Evolutionary conservation across 495 filamentous ascomycete genomes (phyloP), one percentile per base, ranked within the genome.

Genomic region (Hypoxylon lienhwacheense): DNA sequence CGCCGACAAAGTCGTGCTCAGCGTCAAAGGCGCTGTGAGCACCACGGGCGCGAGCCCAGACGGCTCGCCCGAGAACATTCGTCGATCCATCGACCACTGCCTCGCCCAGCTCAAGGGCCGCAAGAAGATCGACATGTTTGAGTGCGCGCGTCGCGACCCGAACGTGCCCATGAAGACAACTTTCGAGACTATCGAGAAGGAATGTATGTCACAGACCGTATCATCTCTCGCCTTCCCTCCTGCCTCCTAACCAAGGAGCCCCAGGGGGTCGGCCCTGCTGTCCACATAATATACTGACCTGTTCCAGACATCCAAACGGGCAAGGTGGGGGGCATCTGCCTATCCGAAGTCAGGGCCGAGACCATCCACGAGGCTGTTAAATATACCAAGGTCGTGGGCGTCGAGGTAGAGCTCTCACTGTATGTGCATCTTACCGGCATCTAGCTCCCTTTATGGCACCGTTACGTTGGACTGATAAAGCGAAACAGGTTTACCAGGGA

Each of bases 111-210:
- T 89, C 10, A 80, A 84, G 36, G 87, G 85, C 5, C 87, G 84
- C 54, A 93, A 93, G 77, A 84, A 76, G 53, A 70, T 96, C 47
- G 90, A 96, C 68, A 81, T 92, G 44, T 96, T 91, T 55, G 85
- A 91, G 69, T 83, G 72, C 53, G 89, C 86, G 11, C 76, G 91
- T 2, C 78, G 89, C 16, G 90, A 95, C 58, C 76, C 75, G 4
- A 80, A 81, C 0, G 76, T 73, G 33, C 71, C 73, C 4, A 54
- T 79, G 45, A 71, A 72, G 26, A 70, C 68, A 11, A 80, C 81
- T 10, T 73, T 81, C 43, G 76, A 72, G 8, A 69, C 64, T 5
- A 60, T 88, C 15, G 77, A 80, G 17, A 70, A 87, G 63, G 75
- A 78, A 63, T 76, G 57, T 60, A 51, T n/a, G 50, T 50, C 16